These are phyloP conservation scores for Sarocladium brachiariae DNA, from an alignment of 2,329 filamentous ascomycete species.

Conservation along the genomic window DNA sequence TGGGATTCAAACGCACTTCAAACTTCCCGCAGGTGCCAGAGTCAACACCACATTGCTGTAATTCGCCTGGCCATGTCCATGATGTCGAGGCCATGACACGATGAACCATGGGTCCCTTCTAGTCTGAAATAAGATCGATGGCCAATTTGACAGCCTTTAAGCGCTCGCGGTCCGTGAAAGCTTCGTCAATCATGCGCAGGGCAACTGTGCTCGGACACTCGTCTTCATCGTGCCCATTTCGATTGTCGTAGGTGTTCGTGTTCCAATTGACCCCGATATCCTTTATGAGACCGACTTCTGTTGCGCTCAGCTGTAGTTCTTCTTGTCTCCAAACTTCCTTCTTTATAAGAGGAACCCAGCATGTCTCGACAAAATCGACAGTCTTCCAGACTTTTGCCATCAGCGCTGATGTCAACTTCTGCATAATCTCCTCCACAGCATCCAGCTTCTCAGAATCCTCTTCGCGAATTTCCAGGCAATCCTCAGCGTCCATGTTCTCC, in stretches of 20 bases:
- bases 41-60: neutral
- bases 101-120: too few species aligned
- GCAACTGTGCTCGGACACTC: too few species aligned
- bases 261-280: neutral
- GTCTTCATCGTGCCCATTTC: too few species aligned
- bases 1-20: slow-evolving; percentile 49
- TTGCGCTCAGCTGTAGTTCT: neutral
- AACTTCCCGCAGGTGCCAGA: slow-evolving; percentile 4
- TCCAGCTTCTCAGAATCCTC: slow-evolving; percentile 1
- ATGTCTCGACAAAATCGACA: neutral
- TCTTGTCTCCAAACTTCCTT: neutral
- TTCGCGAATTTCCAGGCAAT: neutral
- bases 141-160: neutral
- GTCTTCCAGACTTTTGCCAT: neutral
- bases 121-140: too few species aligned
- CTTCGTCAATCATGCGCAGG: too few species aligned
- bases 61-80: too few species aligned
- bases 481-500: neutral
- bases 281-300: neutral
- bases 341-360: neutral
- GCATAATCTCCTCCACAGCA: neutral
- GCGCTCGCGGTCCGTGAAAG: neutral
- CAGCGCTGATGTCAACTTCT: neutral
- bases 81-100: too few species aligned
- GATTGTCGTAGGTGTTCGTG: too few species aligned